Evolutionary conservation across 176 grass and related monocot species (phyloP).

Genomic region (Saccharum spontaneum): DNA sequence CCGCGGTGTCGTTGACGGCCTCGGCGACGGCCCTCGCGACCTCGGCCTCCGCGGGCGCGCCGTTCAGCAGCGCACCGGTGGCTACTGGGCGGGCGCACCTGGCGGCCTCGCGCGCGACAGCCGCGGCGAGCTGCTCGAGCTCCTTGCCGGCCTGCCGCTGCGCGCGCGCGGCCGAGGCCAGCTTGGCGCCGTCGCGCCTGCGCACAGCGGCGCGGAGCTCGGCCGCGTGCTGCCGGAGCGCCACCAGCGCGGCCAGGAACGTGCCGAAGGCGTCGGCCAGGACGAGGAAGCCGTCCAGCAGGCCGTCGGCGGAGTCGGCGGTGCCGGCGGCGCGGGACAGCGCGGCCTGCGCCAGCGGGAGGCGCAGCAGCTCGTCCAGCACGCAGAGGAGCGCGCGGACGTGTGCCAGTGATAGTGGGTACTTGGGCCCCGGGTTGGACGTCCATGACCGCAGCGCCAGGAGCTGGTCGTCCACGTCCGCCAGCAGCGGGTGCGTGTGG

Average conservation of each 20-base stretch:
- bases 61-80: too few relatives aligned
- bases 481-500: constrained; percentile 44
- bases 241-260: constrained; percentile 38
- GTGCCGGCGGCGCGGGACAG: background rate
- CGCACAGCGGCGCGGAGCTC: constrained; percentile 45
- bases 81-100: background rate
- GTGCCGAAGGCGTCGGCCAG: constrained; percentile 60
- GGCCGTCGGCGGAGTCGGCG: background rate
- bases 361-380: constrained; percentile 60
- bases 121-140: constrained; percentile 31
- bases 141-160: constrained; percentile 36
- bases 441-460: constrained; percentile 32
- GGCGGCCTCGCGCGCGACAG: constrained; percentile 28
- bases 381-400: constrained; percentile 57
- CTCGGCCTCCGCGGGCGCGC: background rate
- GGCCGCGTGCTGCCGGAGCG: constrained; percentile 36
- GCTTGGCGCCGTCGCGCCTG: constrained; percentile 22
- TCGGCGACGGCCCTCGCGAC: constrained; percentile 36
- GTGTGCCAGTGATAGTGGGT: constrained; percentile 37
- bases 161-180: constrained; percentile 29
- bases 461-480: constrained; percentile 56
- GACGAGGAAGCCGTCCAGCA: constrained; percentile 69
- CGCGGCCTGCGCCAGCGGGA: constrained; percentile 30
- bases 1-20: constrained; percentile 35
- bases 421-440: constrained; percentile 15